phyloP scores from a whole-genome alignment of 2,329 filamentous ascomycete species.

The Colletotrichum chlorophyti region DNA sequence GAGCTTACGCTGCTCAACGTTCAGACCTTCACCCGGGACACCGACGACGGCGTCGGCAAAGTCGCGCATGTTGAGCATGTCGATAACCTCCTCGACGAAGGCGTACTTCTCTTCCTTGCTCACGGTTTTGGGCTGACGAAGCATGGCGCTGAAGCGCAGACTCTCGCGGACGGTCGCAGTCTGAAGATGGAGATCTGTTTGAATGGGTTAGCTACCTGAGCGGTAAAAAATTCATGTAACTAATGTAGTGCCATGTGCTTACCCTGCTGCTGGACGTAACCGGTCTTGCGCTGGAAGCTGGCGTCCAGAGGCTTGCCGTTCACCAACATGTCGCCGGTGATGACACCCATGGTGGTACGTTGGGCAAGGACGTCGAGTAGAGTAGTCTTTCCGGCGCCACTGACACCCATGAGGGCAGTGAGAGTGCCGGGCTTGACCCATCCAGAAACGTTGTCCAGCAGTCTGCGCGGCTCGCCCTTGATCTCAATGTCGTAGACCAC shows the following conservation, averaged over 20 bases:
- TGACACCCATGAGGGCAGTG: conserved; percentile 77
- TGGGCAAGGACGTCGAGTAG: conserved; percentile 50
- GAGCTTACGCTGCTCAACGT: conserved; percentile 67
- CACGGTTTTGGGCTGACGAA: conserved; percentile 61
- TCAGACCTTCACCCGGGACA: conserved; percentile 65
- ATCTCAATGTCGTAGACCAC: conserved; percentile 77
- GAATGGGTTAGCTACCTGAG: not conserved
- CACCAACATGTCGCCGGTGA: conserved; percentile 72
- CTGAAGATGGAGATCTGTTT: conserved; percentile 62
- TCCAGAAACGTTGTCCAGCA: conserved; percentile 82
- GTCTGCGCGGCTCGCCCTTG: conserved; percentile 72
- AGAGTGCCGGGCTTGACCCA: conserved; percentile 91
- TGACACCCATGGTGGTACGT: conserved; percentile 65
- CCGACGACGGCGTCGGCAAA: conserved; percentile 72
- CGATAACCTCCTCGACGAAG: conserved; percentile 70
- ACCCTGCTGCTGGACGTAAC: conserved; percentile 73
- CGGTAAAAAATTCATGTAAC: not conserved
- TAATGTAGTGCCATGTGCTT: conserved; percentile 12
- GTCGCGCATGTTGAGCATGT: conserved; percentile 71
- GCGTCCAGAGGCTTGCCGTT: conserved; percentile 63
- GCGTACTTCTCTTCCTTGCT: conserved; percentile 63
- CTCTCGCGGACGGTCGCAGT: conserved; percentile 63
- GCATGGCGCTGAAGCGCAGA: conserved; percentile 61
- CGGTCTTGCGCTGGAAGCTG: conserved; percentile 69
- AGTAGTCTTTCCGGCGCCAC: conserved; percentile 51